Percentiles rank a stretch among this genome's conserved stretches.
phyloP scores from a whole-genome alignment of 805 yeast genomes.

The Pichia manshurica region DNA sequence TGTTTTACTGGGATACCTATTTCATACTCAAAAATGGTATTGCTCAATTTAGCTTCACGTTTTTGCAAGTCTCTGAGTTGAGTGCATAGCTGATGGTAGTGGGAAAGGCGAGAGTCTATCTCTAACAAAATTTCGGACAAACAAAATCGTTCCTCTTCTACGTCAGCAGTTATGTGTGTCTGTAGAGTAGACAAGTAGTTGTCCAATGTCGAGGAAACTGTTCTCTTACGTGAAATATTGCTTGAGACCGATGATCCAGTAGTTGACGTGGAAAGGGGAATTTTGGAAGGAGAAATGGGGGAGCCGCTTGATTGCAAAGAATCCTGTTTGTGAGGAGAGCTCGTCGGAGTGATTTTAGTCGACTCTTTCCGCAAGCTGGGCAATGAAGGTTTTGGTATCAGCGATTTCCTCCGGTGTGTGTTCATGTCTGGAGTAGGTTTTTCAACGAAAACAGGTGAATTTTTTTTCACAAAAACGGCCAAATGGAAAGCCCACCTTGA shows the following conservation, averaged over 20 bases:
- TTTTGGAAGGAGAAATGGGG: constrained; percentile 1
- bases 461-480: no score
- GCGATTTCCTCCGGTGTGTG: constrained; percentile 7
- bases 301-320: not conserved
- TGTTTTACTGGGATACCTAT: constrained; percentile 6
- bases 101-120: not conserved
- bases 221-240: not conserved
- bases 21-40: constrained; percentile 7
- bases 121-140: not conserved
- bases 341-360: constrained; percentile 6
- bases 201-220: not conserved
- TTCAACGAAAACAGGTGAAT: no score
- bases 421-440: not conserved
- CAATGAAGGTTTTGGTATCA: constrained; percentile 7
- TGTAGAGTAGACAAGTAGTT: constrained; percentile 4
- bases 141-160: constrained; percentile 1
- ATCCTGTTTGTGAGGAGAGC: constrained; percentile 5
- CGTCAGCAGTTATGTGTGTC: constrained; percentile 5
- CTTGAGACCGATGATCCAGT: not conserved
- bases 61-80: constrained; percentile 4
- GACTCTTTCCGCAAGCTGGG: not conserved
- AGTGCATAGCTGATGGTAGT: not conserved
- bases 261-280: constrained; percentile 3
- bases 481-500: no score
- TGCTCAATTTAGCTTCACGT: not conserved